Conservation (phyloP, 257 asterid genomes). For the Gardenia jasminoides region DNA sequence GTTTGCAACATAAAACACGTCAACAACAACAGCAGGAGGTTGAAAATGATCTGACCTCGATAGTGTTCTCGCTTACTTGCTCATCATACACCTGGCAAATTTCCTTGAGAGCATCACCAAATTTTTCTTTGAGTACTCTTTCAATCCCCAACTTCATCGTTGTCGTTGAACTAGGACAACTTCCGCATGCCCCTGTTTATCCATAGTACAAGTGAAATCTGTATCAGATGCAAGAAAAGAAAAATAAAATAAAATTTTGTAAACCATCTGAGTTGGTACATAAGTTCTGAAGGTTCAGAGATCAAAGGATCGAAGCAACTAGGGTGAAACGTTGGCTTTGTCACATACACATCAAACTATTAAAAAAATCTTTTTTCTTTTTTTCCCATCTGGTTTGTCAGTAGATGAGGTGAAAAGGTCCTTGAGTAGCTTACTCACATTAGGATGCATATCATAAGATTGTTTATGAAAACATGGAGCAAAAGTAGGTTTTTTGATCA, state of each 20-base stretch:
- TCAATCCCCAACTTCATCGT: slow-evolving; percentile 95
- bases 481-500: too few species aligned
- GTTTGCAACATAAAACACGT: too few species aligned
- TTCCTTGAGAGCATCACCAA: slow-evolving; percentile 77
- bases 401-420: too few species aligned
- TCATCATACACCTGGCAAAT: slow-evolving; percentile 70
- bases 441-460: too few species aligned
- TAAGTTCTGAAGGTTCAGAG: background rate
- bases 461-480: too few species aligned
- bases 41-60: slow-evolving; percentile 47
- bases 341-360: too few species aligned
- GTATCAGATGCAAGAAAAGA: slow-evolving; percentile 5
- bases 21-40: background rate
- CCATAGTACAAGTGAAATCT: slow-evolving; percentile 10
- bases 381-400: too few species aligned
- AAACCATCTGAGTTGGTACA: background rate
- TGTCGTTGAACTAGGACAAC: slow-evolving; percentile 90
- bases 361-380: too few species aligned
- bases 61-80: slow-evolving; percentile 39
- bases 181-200: slow-evolving; percentile 71
- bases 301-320: background rate
- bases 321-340: background rate
- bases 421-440: too few species aligned
- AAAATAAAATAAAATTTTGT: background rate
- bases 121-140: slow-evolving; percentile 81